A percentile compares a stretch with the other conserved stretches of the same genome.
phyloP scores from a whole-genome alignment of 2,329 filamentous ascomycete species.

The Cladorrhinum sp. region DNA sequence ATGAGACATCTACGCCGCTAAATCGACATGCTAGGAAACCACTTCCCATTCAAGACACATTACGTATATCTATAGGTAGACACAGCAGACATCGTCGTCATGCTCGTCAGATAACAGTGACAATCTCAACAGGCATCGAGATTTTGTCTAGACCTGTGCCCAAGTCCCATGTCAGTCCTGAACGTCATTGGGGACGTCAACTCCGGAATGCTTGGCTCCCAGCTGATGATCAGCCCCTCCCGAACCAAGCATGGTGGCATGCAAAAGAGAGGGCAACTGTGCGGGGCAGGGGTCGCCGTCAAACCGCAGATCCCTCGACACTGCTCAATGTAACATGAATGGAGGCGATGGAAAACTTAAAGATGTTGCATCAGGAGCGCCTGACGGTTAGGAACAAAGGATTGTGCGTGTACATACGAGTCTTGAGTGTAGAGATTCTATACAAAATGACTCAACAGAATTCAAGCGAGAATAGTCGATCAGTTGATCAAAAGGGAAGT shows the following conservation, averaged over 20 bases:
- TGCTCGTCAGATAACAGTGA: not conserved
- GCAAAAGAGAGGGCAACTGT: constrained; percentile 1
- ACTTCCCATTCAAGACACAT: not conserved
- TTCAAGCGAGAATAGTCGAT: not conserved
- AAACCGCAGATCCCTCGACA: constrained; percentile 4
- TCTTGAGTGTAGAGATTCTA: not conserved
- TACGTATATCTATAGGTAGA: not conserved
- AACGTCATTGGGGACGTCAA: constrained; percentile 24
- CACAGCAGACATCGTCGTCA: not conserved
- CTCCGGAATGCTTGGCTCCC: not conserved
- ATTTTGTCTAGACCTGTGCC: not conserved
- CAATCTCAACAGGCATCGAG: constrained; percentile 17
- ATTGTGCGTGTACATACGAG: not conserved
- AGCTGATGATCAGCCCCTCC: constrained; percentile 4
- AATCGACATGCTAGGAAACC: not conserved
- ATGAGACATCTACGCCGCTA: constrained; percentile 7
- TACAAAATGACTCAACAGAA: not conserved
- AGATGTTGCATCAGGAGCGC: not conserved
- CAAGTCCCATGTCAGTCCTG: not conserved
- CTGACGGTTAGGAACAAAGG: not conserved
- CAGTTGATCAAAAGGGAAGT: not conserved
- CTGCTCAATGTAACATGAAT: not conserved
- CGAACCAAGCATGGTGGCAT: constrained; percentile 5
- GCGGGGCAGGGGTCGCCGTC: constrained; percentile 8
- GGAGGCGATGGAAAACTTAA: not conserved